These are phyloP conservation scores for Clathrus columnatus DNA, from an alignment of 768 basidiomycete genomes.

Conservation along the genomic window DNA sequence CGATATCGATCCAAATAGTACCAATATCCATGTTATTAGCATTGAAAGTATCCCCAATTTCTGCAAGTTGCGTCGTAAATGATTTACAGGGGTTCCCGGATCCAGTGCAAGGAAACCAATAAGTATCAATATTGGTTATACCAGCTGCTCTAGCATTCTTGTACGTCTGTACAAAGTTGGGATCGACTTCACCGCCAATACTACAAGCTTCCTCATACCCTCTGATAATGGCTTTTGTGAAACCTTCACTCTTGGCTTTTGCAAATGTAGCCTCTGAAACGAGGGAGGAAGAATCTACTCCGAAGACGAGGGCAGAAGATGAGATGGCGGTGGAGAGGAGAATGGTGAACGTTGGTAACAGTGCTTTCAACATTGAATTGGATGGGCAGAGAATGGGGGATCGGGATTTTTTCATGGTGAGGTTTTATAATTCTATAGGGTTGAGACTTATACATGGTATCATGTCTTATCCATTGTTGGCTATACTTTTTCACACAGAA, in stretches of 20 bases:
- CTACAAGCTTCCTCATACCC: constrained; percentile 1
- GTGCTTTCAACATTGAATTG: background rate
- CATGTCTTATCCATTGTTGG: too few relatives aligned
- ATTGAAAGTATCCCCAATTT: constrained; percentile 5
- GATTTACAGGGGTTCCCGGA: background rate
- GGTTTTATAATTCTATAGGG: too few relatives aligned
- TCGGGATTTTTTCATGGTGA: background rate
- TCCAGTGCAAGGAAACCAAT: constrained; percentile 5
- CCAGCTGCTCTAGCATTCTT: constrained; percentile 11
- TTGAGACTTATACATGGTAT: too few relatives aligned
- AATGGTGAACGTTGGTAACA: background rate
- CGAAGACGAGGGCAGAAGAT: background rate
- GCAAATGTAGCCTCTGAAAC: background rate
- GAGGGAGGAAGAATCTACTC: background rate
- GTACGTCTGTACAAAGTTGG: constrained; percentile 10
- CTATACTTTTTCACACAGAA: too few relatives aligned
- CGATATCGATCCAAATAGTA: constrained; percentile 8
- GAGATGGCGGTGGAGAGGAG: background rate
- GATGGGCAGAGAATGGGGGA: background rate
- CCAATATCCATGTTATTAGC: constrained; percentile 11
- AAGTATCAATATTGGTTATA: constrained; percentile 8
- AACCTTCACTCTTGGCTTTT: background rate
- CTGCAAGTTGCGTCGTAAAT: background rate
- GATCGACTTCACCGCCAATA: constrained; percentile 6
- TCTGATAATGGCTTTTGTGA: constrained; percentile 1